A percentile compares a stretch with the other conserved stretches of the same genome.
These are phyloP conservation scores for Phanerochaete carnosa DNA, from an alignment of 768 basidiomycete genomes.

Conservation along the genomic window DNA sequence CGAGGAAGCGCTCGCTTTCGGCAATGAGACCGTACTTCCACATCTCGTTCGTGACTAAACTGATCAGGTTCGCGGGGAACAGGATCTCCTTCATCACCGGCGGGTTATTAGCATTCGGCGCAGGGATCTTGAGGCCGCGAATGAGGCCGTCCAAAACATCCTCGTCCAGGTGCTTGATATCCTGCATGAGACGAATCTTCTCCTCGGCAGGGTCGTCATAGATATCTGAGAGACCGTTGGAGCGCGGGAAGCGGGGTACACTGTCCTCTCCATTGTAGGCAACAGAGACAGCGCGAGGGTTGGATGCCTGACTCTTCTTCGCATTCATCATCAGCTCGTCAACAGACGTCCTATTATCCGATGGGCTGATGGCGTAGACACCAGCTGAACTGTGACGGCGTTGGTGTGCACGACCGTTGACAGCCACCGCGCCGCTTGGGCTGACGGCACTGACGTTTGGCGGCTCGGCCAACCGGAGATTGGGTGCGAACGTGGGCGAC, in stretches of 20 bases:
- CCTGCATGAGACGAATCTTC: slow-evolving; percentile 91
- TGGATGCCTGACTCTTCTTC: slow-evolving; percentile 66
- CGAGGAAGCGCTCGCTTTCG: slow-evolving; percentile 96
- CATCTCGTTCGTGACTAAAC: slow-evolving; percentile 99
- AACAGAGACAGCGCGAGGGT: slow-evolving; percentile 84
- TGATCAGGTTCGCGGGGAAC: slow-evolving; percentile 98
- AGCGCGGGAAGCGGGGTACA: slow-evolving; percentile 57
- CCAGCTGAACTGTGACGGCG: slow-evolving; percentile 87
- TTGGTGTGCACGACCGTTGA: slow-evolving; percentile 56
- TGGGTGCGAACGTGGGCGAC: slow-evolving; percentile 85
- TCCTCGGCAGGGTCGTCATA: slow-evolving; percentile 92
- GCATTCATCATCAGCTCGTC: slow-evolving; percentile 77
- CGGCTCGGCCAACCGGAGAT: slow-evolving; percentile 54
- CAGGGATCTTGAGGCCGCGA: slow-evolving; percentile 88
- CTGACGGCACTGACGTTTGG: slow-evolving; percentile 38
- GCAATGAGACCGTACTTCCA: slow-evolving; percentile 98
- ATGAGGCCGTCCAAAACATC: slow-evolving; percentile 90
- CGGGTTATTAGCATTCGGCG: slow-evolving; percentile 84
- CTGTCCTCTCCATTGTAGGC: slow-evolving; percentile 84
- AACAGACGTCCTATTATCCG: slow-evolving; percentile 68
- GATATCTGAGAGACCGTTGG: slow-evolving; percentile 66
- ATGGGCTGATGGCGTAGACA: slow-evolving; percentile 56
- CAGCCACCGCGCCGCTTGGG: slow-evolving; percentile 35
- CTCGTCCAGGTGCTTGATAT: slow-evolving; percentile 85
- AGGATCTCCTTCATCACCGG: slow-evolving; percentile 96